Conservation (phyloP, 352 stramenopile genomes). For the Globisporangium spinosum region DNA sequence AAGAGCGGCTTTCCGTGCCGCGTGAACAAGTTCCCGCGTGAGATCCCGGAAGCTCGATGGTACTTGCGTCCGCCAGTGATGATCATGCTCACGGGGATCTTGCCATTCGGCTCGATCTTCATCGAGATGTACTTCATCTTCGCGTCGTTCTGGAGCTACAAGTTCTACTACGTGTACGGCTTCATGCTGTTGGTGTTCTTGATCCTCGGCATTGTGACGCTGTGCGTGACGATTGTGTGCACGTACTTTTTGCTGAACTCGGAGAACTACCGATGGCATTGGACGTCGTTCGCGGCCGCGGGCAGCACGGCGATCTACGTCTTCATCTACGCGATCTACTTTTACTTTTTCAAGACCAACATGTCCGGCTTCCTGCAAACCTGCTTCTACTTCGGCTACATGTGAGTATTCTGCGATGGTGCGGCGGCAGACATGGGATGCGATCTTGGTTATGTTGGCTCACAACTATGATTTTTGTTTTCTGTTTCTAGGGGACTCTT, state of each 20-base stretch:
- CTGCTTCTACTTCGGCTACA: slow-evolving; percentile 99
- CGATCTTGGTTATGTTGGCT: neutral
- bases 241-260: slow-evolving; percentile 98
- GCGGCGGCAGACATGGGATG: neutral
- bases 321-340: slow-evolving; percentile 99
- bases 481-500: slow-evolving; percentile 75
- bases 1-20: slow-evolving; percentile 88
- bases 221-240: slow-evolving; percentile 98
- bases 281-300: slow-evolving; percentile 94
- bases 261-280: slow-evolving; percentile 99
- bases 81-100: slow-evolving; percentile 93
- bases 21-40: slow-evolving; percentile 96
- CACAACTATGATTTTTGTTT: neutral
- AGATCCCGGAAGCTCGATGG: slow-evolving; percentile 76
- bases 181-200: slow-evolving; percentile 98
- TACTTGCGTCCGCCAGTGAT: slow-evolving; percentile 85
- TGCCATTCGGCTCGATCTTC: slow-evolving; percentile 99
- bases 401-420: slow-evolving; percentile 55
- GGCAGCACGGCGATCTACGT: slow-evolving; percentile 95
- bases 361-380: slow-evolving; percentile 99
- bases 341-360: slow-evolving; percentile 99
- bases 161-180: slow-evolving; percentile 99
- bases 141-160: slow-evolving; percentile 99
- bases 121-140: slow-evolving; percentile 99
- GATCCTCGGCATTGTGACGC: slow-evolving; percentile 97